A percentile compares a stretch with the other conserved stretches of the same genome.
Evolutionary conservation across 805 yeast genomes (phyloP).

Genomic region (Kluyveromyces siamensis): DNA sequence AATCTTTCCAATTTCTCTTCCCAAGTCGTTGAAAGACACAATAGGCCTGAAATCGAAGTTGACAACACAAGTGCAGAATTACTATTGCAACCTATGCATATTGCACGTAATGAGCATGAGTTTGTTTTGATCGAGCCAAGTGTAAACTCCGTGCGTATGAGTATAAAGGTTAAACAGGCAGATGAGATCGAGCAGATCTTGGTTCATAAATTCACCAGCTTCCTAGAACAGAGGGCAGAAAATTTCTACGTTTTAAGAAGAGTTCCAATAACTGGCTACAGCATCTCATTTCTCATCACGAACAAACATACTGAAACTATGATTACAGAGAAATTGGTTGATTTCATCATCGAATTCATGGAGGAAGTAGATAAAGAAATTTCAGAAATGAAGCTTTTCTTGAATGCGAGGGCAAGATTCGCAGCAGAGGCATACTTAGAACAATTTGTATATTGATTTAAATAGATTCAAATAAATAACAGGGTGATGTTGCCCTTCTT

Average conservation of each 20-base stretch:
- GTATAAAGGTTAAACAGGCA: constrained; percentile 90
- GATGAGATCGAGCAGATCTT: constrained; percentile 93
- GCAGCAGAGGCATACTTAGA: constrained; percentile 94
- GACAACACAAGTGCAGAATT: constrained; percentile 70
- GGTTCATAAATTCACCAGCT: constrained; percentile 90
- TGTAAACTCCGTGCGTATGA: constrained; percentile 83
- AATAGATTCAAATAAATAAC: no score
- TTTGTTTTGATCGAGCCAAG: constrained; percentile 88
- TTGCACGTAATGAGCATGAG: constrained; percentile 91
- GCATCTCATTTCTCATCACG: constrained; percentile 86
- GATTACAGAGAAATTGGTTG: constrained; percentile 92
- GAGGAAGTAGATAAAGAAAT: constrained; percentile 98
- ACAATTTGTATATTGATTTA: constrained; percentile 56
- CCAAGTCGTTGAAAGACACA: constrained; percentile 93
- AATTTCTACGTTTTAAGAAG: constrained; percentile 87
- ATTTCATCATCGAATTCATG: constrained; percentile 96
- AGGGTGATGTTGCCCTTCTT: no score
- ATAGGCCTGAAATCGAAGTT: constrained; percentile 92
- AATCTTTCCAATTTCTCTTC: constrained; percentile 92
- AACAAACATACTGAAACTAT: constrained; percentile 92
- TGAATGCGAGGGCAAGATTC: constrained; percentile 95
- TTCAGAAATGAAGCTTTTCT: constrained; percentile 93
- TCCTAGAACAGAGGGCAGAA: constrained; percentile 92
- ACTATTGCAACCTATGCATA: constrained; percentile 76
- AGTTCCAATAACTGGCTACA: constrained; percentile 83